Conservation (phyloP, 1,139 yeast species). For the Blastobotrys aristatus region DNA sequence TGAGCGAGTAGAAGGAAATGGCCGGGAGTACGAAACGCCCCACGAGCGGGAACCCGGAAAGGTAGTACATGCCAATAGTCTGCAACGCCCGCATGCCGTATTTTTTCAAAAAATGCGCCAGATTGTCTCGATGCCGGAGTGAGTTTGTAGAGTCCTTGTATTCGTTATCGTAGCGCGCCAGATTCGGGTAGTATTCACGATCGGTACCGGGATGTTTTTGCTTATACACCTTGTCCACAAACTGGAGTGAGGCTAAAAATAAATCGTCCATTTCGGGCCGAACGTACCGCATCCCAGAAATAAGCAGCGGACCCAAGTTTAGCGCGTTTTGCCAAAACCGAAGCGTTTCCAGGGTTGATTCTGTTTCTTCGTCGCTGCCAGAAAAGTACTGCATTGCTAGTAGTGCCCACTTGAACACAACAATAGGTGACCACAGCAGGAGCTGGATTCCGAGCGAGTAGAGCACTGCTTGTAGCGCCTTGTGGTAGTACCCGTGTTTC, state of each 20-base stretch:
- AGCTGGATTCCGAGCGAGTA: conserved; percentile 40
- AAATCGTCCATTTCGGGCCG: conserved; percentile 37
- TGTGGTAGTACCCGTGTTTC: conserved; percentile 34
- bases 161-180: conserved; percentile 19
- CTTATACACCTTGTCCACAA: conserved; percentile 39
- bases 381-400: conserved; percentile 21
- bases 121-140: conserved; percentile 6
- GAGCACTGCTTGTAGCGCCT: conserved; percentile 36
- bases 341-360: conserved; percentile 26
- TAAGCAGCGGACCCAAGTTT: conserved; percentile 42
- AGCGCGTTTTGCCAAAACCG: conserved; percentile 39
- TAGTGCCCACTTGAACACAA: conserved; percentile 21
- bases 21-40: conserved; percentile 43
- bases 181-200: conserved; percentile 24
- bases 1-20: conserved; percentile 43
- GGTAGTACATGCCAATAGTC: conserved; percentile 28
- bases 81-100: conserved; percentile 28
- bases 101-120: conserved; percentile 19
- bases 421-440: conserved; percentile 37
- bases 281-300: conserved; percentile 39
- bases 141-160: conserved; percentile 4
- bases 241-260: conserved; percentile 41
- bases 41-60: conserved; percentile 37
- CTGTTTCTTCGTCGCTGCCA: conserved; percentile 19
- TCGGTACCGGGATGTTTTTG: conserved; percentile 37